phyloP scores from a whole-genome alignment of 2,329 filamentous ascomycete genomes.

The Colletotrichum sansevieriae region DNA sequence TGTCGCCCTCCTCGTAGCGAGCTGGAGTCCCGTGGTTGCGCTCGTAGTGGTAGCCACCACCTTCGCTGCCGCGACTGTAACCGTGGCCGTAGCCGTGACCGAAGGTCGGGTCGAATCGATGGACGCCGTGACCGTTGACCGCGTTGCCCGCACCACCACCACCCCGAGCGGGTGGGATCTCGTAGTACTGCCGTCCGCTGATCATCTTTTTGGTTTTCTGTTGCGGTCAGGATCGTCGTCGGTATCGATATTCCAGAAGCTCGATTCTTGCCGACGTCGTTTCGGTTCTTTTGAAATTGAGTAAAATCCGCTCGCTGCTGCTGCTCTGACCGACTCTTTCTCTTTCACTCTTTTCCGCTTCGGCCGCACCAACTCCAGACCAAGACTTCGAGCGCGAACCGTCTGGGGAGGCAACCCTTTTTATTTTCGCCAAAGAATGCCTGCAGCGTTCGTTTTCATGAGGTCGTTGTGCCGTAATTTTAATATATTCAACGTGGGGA shows the following conservation, averaged over 20 bases:
- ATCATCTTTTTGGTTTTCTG: conserved; percentile 13
- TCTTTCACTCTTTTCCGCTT: neutral
- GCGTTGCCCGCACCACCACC: conserved; percentile 19
- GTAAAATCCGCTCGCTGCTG: neutral
- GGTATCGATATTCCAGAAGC: neutral
- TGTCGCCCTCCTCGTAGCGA: neutral
- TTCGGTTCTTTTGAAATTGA: neutral
- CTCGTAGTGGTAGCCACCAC: conserved; percentile 17
- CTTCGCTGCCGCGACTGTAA: conserved; percentile 6
- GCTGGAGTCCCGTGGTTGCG: conserved; percentile 15
- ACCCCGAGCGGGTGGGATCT: conserved; percentile 20
- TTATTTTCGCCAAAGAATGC: conserved; percentile 24
- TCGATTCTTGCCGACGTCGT: neutral
- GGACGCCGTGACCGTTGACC: conserved; percentile 9
- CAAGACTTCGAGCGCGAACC: neutral
- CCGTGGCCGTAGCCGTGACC: conserved; percentile 17
- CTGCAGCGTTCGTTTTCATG: conserved; percentile 27
- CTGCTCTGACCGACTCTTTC: conserved; percentile 14
- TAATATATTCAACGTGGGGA: conserved; percentile 39
- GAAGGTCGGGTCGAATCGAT: conserved; percentile 37
- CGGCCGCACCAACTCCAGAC: conserved; percentile 12
- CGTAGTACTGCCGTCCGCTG: conserved; percentile 37
- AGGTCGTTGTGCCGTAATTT: conserved; percentile 41
- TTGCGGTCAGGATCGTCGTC: neutral
- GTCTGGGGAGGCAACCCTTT: conserved; percentile 3